Evolutionary conservation across 371 early-diverging fungal species (phyloP).

Genomic region (Lichtheimia ornata): DNA sequence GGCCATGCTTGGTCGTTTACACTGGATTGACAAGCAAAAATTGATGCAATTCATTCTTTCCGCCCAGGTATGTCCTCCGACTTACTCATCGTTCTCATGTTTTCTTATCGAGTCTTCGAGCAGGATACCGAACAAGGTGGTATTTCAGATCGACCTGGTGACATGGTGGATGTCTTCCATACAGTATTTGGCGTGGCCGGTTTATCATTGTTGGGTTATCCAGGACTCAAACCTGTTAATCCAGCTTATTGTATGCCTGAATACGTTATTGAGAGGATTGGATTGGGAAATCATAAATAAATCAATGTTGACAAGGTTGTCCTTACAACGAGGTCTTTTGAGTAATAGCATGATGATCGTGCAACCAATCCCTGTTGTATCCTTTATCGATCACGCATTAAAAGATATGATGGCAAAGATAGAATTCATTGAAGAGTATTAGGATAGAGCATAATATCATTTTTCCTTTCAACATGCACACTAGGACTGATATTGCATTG

Average conservation of each 20-base stretch:
- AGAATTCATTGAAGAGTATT: conserved; percentile 1
- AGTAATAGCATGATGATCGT: too few relatives aligned
- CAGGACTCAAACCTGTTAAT: conserved; percentile 74
- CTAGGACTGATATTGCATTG: background rate
- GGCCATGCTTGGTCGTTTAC: conserved; percentile 76
- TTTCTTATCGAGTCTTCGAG: background rate
- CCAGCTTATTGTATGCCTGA: conserved; percentile 94
- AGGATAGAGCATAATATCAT: background rate
- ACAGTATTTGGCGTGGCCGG: conserved; percentile 95
- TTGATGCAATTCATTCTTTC: conserved; percentile 81
- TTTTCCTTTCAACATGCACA: too few relatives aligned
- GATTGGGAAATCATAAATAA: background rate
- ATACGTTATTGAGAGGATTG: conserved; percentile 60
- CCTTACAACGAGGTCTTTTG: too few relatives aligned
- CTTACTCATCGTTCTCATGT: background rate
- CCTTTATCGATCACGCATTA: too few relatives aligned
- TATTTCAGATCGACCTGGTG: conserved; percentile 93
- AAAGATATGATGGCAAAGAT: background rate
- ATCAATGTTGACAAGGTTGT: too few relatives aligned
- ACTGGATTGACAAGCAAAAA: conserved; percentile 87
- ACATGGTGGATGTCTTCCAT: conserved; percentile 96
- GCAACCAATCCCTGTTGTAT: too few relatives aligned
- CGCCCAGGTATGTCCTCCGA: conserved; percentile 69
- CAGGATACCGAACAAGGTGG: conserved; percentile 90
- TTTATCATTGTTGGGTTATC: conserved; percentile 84